Base-by-base conservation (phyloP, 1,139 yeast species). In the Tardiomyces digboiensis region DNA sequence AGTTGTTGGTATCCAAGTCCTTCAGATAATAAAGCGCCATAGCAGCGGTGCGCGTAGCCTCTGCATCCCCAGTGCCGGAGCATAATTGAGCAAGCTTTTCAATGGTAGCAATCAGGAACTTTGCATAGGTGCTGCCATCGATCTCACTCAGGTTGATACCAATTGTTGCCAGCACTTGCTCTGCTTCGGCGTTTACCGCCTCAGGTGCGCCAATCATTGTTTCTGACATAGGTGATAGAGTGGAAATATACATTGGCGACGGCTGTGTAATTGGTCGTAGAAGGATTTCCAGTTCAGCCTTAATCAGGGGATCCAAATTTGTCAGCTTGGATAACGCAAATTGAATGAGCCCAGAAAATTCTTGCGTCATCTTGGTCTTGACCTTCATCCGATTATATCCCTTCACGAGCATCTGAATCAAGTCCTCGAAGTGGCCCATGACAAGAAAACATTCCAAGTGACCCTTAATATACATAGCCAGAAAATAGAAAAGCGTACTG, bases 221-320 rank as follows among this genome's bases (percentile, higher is more conserved):
- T 38, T 56, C 62, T 2, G 58, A 58, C 49, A 57, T 50, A 2
- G 62, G 61, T 1, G 61, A 58, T 20, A 57, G 50, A 8, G 58
- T 54, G 7, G 57, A 49, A 14, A 58, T 50, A 21, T 58, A 50
- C 26, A 44, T 50, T 2, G 49, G 44, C 3, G 53, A 39, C 6
- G 53, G 51, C 38, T 46, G 47, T 10, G 57, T 38, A 16, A 57
- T 38, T 19, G 41, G 44, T 37, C 58, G 61, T 26, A 59, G 48
- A 36, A 57, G 59, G 1, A 48, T 20, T 23, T 47, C 39, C 19
- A 52, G 39, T 22, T 47, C 52, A 5, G 46, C 52, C 19, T 43
- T 40, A 3, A 41, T 22, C 10, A 40, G 21, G 13, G 40, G 16
- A 8, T 26, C 33, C 33, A 26, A 41, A 29, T 46, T 40, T 20